A percentile compares a stretch with the other conserved stretches of the same genome.
Evolutionary conservation across 768 basidiomycete genomes (phyloP).

Genomic region (Suillus bovinus): DNA sequence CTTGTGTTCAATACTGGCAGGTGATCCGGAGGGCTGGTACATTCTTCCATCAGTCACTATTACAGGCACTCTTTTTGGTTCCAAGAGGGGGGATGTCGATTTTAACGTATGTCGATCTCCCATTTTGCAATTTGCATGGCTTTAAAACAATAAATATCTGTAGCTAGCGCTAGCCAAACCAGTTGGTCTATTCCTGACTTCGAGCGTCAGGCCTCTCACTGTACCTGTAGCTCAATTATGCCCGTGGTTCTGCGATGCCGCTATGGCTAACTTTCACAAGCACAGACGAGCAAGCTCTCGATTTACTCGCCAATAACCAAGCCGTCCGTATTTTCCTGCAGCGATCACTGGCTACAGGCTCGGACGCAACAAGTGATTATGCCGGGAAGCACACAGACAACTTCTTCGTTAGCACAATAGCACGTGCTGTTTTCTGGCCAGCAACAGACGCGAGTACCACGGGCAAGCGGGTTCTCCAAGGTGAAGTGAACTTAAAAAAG

Average conservation of each 20-base stretch:
- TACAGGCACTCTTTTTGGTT: conserved; percentile 37
- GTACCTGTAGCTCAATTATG: conserved; percentile 44
- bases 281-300: conserved; percentile 48
- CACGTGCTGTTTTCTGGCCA: conserved; percentile 51
- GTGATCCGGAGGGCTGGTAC: conserved; percentile 43
- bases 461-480: conserved; percentile 41
- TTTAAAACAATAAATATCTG: neutral
- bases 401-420: conserved; percentile 42
- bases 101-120: conserved; percentile 32
- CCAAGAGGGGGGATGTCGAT: conserved; percentile 29
- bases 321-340: conserved; percentile 44
- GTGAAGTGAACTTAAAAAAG: conserved; percentile 52
- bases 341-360: conserved; percentile 49
- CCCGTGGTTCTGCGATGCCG: conserved; percentile 53
- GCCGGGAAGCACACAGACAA: conserved; percentile 44
- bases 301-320: conserved; percentile 44
- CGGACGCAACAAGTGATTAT: conserved; percentile 43
- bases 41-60: conserved; percentile 32
- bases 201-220: neutral
- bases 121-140: neutral
- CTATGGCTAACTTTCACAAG: conserved; percentile 47
- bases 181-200: conserved; percentile 25
- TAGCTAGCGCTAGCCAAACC: conserved; percentile 54
- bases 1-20: conserved; percentile 14
- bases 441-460: conserved; percentile 23